These are phyloP conservation scores for Nemania sp. DNA, from an alignment of 2,329 filamentous ascomycete genomes.

Conservation along the genomic window DNA sequence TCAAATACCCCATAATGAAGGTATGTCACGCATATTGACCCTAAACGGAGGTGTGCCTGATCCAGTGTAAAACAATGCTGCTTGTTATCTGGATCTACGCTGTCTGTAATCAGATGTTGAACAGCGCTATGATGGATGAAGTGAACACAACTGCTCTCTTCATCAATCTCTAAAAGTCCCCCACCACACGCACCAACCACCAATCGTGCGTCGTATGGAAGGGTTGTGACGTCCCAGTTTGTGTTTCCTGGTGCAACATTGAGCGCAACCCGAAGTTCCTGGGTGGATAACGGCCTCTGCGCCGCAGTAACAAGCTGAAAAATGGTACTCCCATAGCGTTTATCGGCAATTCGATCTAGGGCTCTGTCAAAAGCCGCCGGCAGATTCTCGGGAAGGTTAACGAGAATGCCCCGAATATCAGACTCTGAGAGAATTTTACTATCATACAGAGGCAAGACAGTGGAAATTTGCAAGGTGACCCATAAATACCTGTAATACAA, in stretches of 20 bases:
- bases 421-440: not conserved
- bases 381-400: not conserved
- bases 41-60: not conserved
- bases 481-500: not conserved
- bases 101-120: not conserved
- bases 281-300: not conserved
- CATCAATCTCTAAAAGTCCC: not conserved
- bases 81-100: not conserved
- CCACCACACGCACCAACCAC: not conserved
- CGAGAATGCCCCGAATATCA: not conserved
- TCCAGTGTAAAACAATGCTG: not conserved
- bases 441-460: not conserved
- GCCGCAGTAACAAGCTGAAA: not conserved
- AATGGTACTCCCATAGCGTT: not conserved
- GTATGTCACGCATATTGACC: not conserved
- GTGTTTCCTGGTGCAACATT: no score
- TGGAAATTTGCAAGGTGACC: not conserved
- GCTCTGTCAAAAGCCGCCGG: not conserved
- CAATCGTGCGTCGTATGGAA: not conserved
- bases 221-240: no score
- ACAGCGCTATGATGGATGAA: not conserved
- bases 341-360: not conserved
- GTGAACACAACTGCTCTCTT: not conserved
- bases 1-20: not conserved
- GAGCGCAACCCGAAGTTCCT: no score